These are phyloP conservation scores for Sutorius eximius DNA, from an alignment of 1,284 basidiomycete species.

Conservation along the genomic window DNA sequence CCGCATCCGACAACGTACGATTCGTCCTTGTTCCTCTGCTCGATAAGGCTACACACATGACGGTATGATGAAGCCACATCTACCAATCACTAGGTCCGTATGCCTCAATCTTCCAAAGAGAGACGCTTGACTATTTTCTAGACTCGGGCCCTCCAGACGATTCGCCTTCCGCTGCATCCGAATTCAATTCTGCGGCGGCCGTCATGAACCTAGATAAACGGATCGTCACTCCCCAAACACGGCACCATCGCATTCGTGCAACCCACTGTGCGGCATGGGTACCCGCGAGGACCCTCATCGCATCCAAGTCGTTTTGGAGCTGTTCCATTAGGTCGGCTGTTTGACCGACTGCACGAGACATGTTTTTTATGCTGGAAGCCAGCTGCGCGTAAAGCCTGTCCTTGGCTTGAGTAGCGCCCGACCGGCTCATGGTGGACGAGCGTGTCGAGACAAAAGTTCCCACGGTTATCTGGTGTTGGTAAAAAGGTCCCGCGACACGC, in stretches of 20 bases:
- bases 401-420: conserved; percentile 67
- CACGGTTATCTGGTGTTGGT: conserved; percentile 8
- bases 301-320: conserved; percentile 65
- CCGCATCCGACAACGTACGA: background rate
- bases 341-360: conserved; percentile 59
- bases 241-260: background rate
- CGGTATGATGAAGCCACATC: background rate
- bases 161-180: conserved; percentile 40
- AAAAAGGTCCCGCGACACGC: background rate
- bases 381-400: conserved; percentile 72
- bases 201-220: conserved; percentile 57
- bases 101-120: background rate
- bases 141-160: conserved; percentile 3
- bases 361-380: conserved; percentile 56
- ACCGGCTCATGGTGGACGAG: conserved; percentile 22
- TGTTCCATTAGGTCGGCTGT: conserved; percentile 73
- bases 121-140: conserved; percentile 7
- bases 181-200: conserved; percentile 54
- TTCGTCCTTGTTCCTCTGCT: background rate
- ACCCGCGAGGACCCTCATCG: conserved; percentile 70
- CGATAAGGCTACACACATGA: background rate
- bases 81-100: background rate
- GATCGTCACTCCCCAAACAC: background rate
- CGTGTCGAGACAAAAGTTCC: background rate
- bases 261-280: conserved; percentile 70